phyloP scores from a whole-genome alignment of 352 stramenopile species.

The Globisporangium okanoganense region DNA sequence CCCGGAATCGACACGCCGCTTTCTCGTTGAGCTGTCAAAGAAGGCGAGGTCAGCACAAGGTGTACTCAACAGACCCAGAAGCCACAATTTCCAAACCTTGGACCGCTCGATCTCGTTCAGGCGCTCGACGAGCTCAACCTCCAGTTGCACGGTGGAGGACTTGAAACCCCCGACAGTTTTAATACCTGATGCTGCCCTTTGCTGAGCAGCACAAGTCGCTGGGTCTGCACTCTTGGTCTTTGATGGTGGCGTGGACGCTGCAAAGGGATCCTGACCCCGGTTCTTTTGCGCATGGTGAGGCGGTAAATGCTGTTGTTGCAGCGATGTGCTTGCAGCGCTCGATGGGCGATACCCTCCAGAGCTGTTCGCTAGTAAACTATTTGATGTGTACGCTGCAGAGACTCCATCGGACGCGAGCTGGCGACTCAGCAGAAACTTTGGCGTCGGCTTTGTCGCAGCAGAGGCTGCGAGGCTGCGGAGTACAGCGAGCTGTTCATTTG shows the following conservation, averaged over 20 bases:
- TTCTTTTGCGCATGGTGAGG: not conserved
- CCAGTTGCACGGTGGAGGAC: conserved; percentile 43
- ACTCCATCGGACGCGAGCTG: conserved; percentile 2
- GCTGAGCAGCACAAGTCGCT: not conserved
- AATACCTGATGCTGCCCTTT: not conserved
- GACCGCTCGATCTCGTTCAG: conserved; percentile 66
- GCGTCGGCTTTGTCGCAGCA: conserved; percentile 17
- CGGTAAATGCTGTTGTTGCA: not conserved
- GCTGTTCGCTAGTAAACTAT: not conserved
- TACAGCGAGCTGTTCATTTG: conserved; percentile 32
- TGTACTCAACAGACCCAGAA: not conserved
- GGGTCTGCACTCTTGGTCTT: not conserved
- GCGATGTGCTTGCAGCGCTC: conserved; percentile 5
- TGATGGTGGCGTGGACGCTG: not conserved
- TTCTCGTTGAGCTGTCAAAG: conserved; percentile 50
- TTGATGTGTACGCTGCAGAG: not conserved
- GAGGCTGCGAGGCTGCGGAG: conserved; percentile 29
- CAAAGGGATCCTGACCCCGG: conserved; percentile 12
- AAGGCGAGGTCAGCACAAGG: not conserved
- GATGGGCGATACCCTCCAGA: not conserved
- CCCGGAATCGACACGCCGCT: conserved; percentile 37
- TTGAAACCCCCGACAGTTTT: conserved; percentile 34
- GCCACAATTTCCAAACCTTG: conserved; percentile 28
- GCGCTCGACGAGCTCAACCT: conserved; percentile 58
- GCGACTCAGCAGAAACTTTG: conserved; percentile 15